A percentile compares a stretch with the other conserved stretches of the same genome.
Conservation (phyloP, 83 land plant species). For the Picea engelmannii region DNA sequence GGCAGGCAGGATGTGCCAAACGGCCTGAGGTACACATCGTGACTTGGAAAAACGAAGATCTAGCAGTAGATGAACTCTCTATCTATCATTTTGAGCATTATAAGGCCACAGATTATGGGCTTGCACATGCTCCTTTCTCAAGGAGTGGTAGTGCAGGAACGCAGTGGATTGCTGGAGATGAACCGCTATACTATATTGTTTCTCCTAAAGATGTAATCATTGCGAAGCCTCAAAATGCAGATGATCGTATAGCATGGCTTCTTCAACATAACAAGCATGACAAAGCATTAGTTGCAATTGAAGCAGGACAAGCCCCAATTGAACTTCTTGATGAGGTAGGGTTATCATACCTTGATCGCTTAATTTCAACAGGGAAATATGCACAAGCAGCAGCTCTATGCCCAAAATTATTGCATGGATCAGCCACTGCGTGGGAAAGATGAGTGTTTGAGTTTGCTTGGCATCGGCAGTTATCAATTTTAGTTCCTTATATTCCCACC, state of each 20-base stretch:
- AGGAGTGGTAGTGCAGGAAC: slow-evolving; percentile 93
- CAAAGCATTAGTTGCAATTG: slow-evolving; percentile 93
- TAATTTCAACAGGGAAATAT: no score
- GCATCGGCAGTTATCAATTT: no score
- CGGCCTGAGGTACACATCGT: slow-evolving; percentile 95
- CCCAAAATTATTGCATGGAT: no score
- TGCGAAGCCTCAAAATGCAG: slow-evolving; percentile 97
- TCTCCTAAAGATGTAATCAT: slow-evolving; percentile 97
- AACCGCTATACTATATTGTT: slow-evolving; percentile 91
- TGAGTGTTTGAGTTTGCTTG: no score
- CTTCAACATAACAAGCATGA: slow-evolving; percentile 92
- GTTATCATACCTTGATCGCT: no score
- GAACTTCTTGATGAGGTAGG: slow-evolving; percentile 97
- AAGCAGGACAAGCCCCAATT: slow-evolving; percentile 83
- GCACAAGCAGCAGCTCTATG: no score
- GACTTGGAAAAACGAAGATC: slow-evolving; percentile 92
- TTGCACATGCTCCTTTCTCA: slow-evolving; percentile 92
- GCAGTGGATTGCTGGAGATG: slow-evolving; percentile 98
- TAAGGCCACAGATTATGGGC: slow-evolving; percentile 94
- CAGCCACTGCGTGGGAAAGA: no score
- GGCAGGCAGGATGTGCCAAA: slow-evolving; percentile 90
- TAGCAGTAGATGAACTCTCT: slow-evolving; percentile 92
- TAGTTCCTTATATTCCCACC: no score
- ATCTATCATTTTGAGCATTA: slow-evolving; percentile 96
- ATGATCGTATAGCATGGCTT: slow-evolving; percentile 96